A percentile compares a stretch with the other conserved stretches of the same genome.
These are phyloP conservation scores for Mesostigma viride DNA, from an alignment of 139 green algal species.

Conservation along the genomic window DNA sequence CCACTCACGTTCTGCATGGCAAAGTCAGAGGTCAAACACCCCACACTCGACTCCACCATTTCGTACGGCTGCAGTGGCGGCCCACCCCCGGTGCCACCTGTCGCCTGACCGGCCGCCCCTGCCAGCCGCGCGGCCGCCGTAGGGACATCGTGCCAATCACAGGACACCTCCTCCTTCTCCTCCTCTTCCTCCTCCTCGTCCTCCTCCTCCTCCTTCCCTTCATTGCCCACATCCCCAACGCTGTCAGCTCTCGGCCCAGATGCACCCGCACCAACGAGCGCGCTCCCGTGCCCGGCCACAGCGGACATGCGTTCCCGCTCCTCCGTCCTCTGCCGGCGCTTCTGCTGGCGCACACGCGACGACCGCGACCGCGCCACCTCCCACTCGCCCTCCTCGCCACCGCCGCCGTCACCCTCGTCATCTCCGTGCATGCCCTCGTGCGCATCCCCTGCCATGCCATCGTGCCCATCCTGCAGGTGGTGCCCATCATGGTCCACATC, in stretches of 20 bases:
- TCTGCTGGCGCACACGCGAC: background rate
- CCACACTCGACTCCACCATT: constrained; percentile 39
- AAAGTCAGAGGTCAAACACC: constrained; percentile 76
- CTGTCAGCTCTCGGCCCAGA: background rate
- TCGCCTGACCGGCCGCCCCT: too few species aligned
- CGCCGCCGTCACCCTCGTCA: background rate
- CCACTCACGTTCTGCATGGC: constrained; percentile 98
- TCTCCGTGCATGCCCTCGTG: background rate
- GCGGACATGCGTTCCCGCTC: constrained; percentile 2
- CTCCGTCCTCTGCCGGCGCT: background rate
- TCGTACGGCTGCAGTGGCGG: too few species aligned
- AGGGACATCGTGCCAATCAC: background rate
- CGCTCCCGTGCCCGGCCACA: background rate
- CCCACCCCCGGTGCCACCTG: too few species aligned
- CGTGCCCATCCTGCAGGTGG: background rate
- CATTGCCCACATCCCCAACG: too few species aligned
- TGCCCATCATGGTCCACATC: background rate
- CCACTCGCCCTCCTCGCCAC: background rate
- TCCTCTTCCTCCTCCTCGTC: constrained; percentile 4
- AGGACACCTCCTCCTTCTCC: constrained; percentile 1
- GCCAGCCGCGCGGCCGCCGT: too few species aligned
- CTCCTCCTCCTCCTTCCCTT: constrained; percentile 6
- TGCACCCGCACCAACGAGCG: background rate
- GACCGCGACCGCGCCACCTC: background rate
- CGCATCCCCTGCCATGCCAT: background rate